These are phyloP conservation scores for Cynara cardunculus DNA, from an alignment of 129 eudicot genomes.

Conservation along the genomic window DNA sequence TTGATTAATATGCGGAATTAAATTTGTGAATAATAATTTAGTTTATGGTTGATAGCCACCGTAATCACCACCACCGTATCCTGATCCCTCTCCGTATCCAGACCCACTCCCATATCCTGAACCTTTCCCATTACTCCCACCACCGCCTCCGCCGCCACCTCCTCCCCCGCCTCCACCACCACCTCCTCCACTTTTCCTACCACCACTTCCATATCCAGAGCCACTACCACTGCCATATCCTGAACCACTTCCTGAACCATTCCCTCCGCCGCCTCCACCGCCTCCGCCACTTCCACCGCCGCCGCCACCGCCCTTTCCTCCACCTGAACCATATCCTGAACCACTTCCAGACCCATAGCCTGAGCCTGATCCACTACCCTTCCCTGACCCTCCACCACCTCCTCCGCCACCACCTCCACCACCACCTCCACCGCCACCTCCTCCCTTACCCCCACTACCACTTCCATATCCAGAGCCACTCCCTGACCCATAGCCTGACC, in stretches of 20 bases:
- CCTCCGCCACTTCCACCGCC: slow-evolving; percentile 39
- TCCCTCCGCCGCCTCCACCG: slow-evolving; percentile 27
- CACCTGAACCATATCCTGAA: slow-evolving; percentile 45
- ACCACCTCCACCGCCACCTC: slow-evolving; percentile 52
- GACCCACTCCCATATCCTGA: slow-evolving; percentile 55
- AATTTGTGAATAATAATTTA: not conserved
- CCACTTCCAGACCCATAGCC: slow-evolving; percentile 62
- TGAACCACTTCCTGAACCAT: slow-evolving; percentile 44
- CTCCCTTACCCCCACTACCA: slow-evolving; percentile 35
- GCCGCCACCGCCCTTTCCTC: slow-evolving; percentile 34
- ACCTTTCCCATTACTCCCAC: slow-evolving; percentile 35
- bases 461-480: slow-evolving; percentile 58
- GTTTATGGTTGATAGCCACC: slow-evolving; percentile 48
- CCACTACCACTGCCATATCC: slow-evolving; percentile 49
- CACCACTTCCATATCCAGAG: slow-evolving; percentile 38
- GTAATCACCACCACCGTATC: slow-evolving; percentile 37
- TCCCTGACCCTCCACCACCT: slow-evolving; percentile 45
- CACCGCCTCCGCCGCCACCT: slow-evolving; percentile 18
- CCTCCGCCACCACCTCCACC: slow-evolving; percentile 43
- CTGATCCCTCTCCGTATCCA: slow-evolving; percentile 50
- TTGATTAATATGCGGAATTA: not conserved
- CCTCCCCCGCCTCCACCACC: slow-evolving; percentile 18
- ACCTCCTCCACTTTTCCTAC: slow-evolving; percentile 31
- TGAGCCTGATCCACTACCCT: slow-evolving; percentile 49
- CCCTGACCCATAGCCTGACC: slow-evolving; percentile 51